Percentiles rank a stretch among this genome's conserved stretches.
These are phyloP conservation scores for Rhododendron molle DNA, from an alignment of 148 eudicot genomes.

Conservation along the genomic window DNA sequence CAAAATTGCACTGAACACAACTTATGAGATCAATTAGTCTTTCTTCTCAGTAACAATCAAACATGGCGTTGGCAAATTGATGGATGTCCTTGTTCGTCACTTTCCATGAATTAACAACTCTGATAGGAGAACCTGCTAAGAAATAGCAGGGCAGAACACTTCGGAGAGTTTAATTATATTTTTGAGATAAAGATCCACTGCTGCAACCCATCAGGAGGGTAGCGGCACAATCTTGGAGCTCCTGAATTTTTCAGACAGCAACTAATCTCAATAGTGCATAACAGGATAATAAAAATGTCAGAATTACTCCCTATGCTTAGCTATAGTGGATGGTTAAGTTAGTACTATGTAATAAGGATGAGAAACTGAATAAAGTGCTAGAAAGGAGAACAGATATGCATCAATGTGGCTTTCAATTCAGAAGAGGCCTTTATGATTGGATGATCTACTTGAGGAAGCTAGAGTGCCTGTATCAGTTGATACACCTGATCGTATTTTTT, in stretches of 20 bases:
- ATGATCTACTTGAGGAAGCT: too few relatives aligned
- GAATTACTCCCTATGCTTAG: too few relatives aligned
- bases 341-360: too few relatives aligned
- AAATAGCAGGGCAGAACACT: slow-evolving; percentile 72
- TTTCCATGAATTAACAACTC: slow-evolving; percentile 92
- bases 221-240: slow-evolving; percentile 46
- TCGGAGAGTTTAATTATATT: slow-evolving; percentile 59
- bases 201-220: slow-evolving; percentile 86
- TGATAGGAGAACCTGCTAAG: slow-evolving; percentile 79
- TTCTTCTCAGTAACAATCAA: slow-evolving; percentile 64
- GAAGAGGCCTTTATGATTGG: too few relatives aligned
- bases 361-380: too few relatives aligned
- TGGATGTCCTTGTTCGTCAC: slow-evolving; percentile 90
- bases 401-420: too few relatives aligned
- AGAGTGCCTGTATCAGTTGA: too few relatives aligned
- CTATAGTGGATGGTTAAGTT: too few relatives aligned
- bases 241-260: slow-evolving; percentile 38
- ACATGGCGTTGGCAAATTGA: slow-evolving; percentile 80
- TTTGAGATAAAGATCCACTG: slow-evolving; percentile 62
- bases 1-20: slow-evolving; percentile 55
- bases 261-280: too few relatives aligned
- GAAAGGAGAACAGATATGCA: too few relatives aligned
- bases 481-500: too few relatives aligned
- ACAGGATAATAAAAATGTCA: too few relatives aligned
- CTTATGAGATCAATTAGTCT: slow-evolving; percentile 38